A percentile compares a stretch with the other conserved stretches of the same genome.
phyloP scores from a whole-genome alignment of 2,329 filamentous ascomycete genomes.

The Arthrobotrys conoides region DNA sequence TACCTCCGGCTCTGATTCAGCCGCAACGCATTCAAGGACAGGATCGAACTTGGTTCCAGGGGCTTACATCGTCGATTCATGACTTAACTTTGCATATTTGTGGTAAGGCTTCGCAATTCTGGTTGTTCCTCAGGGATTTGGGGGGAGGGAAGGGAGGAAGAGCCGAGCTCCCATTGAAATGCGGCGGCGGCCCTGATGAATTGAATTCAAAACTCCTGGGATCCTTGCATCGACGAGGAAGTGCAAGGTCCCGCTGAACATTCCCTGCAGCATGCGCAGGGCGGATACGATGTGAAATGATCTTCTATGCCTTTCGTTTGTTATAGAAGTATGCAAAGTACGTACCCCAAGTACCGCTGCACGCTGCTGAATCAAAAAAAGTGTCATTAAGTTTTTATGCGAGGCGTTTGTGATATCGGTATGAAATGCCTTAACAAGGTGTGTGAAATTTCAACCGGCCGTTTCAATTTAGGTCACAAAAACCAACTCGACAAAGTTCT shows the following conservation, averaged over 20 bases:
- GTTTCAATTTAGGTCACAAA: constrained; percentile 12
- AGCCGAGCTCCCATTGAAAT: constrained; percentile 34
- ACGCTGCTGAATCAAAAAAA: no score
- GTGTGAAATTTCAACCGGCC: background rate
- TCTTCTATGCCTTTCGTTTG: background rate
- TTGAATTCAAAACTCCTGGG: constrained; percentile 34
- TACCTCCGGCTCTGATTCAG: constrained; percentile 21
- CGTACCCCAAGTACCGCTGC: no score
- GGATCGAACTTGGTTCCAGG: no score
- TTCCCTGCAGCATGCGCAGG: constrained; percentile 24
- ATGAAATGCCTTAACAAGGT: background rate
- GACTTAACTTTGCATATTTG: constrained; percentile 6
- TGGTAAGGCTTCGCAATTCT: constrained; percentile 23
- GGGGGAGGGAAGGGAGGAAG: background rate
- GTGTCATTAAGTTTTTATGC: no score
- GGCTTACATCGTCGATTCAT: background rate
- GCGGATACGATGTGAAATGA: constrained; percentile 35
- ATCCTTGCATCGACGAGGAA: constrained; percentile 25
- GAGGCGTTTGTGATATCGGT: constrained; percentile 17
- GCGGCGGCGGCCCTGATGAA: constrained; percentile 21
- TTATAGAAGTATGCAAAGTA: background rate
- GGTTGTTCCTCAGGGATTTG: constrained; percentile 12
- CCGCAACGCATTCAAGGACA: constrained; percentile 43
- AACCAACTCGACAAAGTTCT: background rate
- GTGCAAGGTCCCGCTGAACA: constrained; percentile 41